Evolutionary conservation across 345 rosid genomes (phyloP), one percentile per base, ranked within the genome.

Genomic region (Isatis tinctoria): DNA sequence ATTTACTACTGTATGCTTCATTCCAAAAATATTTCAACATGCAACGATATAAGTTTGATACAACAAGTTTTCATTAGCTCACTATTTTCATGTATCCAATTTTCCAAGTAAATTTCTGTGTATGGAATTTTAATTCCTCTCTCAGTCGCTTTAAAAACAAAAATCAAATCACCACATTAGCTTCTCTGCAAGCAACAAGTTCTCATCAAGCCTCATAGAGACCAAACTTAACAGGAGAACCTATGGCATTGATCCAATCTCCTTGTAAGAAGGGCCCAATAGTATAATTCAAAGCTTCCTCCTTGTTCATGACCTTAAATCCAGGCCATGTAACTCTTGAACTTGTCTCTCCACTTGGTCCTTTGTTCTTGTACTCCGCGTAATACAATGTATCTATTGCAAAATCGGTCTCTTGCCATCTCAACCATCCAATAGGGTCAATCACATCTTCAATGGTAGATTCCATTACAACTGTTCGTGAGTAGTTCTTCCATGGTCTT

Each of bases 381-480:
- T 86, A 93, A 53, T 69, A 90, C 27, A 90, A 48, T 0, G 91
- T 88, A 6, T 82, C 69, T 14, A 87, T 74, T 0, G 84, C 92
- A 0, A 72, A 79, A 4, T 85, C 80, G 1, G 75, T 62, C 22
- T 84, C 91, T 36, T 81, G 77, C 88, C 87, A 90, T 3, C 84
- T 74, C 39, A 84, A 10, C 87, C 87, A 93, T 8, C 98, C 98
- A 5, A 72, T 85, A 1, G 97, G 97, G 10, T 88, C 81, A 1
- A 93, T 88, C 0, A 86, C 62, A 75, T 85, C 88, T n/a, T 35
- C 89, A 17, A 93, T 86, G 10, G 47, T 54, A 8, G 98, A 82
- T 66, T 93, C 95, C 89, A 93, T 90, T 33, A 93, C 22, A 4
- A 90, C n/a, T 27, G 90, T 88, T 73, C 95, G 82, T 4, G 97